Conservation (phyloP, 768 basidiomycete species). For the Boletellus emodensis region DNA sequence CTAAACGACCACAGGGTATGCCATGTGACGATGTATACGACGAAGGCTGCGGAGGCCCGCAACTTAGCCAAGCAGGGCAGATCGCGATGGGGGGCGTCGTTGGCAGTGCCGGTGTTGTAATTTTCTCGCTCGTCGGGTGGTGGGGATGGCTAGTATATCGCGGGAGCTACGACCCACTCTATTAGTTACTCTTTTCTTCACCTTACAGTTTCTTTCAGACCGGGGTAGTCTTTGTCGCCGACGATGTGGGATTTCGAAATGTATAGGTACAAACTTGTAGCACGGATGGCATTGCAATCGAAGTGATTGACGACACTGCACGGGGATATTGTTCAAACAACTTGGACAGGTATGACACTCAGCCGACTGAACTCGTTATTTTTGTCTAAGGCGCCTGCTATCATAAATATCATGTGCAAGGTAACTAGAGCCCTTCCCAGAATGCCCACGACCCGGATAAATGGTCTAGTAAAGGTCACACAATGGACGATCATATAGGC, state of each 20-base stretch:
- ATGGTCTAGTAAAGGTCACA: background rate
- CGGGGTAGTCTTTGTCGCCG: too few relatives aligned
- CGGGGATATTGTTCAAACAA: too few relatives aligned
- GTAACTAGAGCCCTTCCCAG: too few relatives aligned
- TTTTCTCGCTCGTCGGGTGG: slow-evolving; percentile 43
- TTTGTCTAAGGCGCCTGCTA: background rate
- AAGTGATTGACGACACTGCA: too few relatives aligned
- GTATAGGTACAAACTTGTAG: background rate
- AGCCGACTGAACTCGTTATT: background rate
- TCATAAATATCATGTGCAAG: background rate
- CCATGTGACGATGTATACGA: slow-evolving; percentile 77
- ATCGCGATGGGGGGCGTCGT: slow-evolving; percentile 71
- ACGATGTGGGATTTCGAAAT: too few relatives aligned
- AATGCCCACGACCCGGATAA: too few relatives aligned
- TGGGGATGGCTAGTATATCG: slow-evolving; percentile 32
- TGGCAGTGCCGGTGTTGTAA: slow-evolving; percentile 54
- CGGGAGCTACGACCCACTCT: slow-evolving; percentile 20
- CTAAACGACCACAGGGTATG: slow-evolving; percentile 56
- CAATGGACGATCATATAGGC: background rate
- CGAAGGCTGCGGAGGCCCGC: slow-evolving; percentile 46
- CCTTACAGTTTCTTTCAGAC: too few relatives aligned
- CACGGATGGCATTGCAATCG: too few relatives aligned
- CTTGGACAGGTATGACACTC: too few relatives aligned
- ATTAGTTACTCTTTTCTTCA: slow-evolving; percentile 7
- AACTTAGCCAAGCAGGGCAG: slow-evolving; percentile 55